Evolutionary conservation across 495 filamentous ascomycete genomes (phyloP).

Genomic region (Penicillium steckii): DNA sequence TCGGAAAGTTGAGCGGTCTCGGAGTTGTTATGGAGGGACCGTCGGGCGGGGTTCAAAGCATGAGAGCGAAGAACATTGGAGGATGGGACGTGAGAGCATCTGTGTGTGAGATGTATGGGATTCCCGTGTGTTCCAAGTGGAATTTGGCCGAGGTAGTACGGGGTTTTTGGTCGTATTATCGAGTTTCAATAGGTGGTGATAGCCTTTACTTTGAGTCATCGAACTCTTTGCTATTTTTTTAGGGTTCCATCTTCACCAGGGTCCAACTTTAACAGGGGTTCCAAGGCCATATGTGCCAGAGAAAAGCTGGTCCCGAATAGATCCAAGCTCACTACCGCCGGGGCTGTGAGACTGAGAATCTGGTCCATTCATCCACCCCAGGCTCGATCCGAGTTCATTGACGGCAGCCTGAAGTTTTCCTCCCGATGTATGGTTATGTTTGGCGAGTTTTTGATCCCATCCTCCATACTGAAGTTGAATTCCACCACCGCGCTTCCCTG

Average conservation of each 20-base stretch:
- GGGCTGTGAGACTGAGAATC: slow-evolving; percentile 45
- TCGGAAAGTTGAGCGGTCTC: slow-evolving; percentile 35
- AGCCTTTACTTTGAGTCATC: slow-evolving; percentile 1
- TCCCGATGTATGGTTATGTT: slow-evolving; percentile 84
- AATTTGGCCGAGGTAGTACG: background rate
- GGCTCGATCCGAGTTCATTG: slow-evolving; percentile 65
- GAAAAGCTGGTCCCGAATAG: slow-evolving; percentile 76
- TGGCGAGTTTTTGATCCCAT: slow-evolving; percentile 86
- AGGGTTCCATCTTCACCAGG: slow-evolving; percentile 55
- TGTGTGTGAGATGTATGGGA: background rate
- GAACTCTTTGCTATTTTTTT: background rate
- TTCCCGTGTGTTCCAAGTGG: background rate
- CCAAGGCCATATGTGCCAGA: slow-evolving; percentile 73
- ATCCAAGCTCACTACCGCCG: slow-evolving; percentile 52
- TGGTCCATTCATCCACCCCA: slow-evolving; percentile 72
- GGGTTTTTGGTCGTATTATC: background rate
- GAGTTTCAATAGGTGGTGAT: background rate
- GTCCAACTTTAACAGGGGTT: slow-evolving; percentile 68
- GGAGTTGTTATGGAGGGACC: slow-evolving; percentile 20
- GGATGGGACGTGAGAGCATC: background rate
- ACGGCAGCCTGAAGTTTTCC: slow-evolving; percentile 82
- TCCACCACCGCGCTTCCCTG: slow-evolving; percentile 85
- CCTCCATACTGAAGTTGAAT: slow-evolving; percentile 87
- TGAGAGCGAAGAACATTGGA: slow-evolving; percentile 5
- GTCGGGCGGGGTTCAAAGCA: slow-evolving; percentile 17